Percentiles rank a stretch among this genome's conserved stretches.
Conservation (phyloP, 176 grass and related monocot species). For the Typha latifolia region DNA sequence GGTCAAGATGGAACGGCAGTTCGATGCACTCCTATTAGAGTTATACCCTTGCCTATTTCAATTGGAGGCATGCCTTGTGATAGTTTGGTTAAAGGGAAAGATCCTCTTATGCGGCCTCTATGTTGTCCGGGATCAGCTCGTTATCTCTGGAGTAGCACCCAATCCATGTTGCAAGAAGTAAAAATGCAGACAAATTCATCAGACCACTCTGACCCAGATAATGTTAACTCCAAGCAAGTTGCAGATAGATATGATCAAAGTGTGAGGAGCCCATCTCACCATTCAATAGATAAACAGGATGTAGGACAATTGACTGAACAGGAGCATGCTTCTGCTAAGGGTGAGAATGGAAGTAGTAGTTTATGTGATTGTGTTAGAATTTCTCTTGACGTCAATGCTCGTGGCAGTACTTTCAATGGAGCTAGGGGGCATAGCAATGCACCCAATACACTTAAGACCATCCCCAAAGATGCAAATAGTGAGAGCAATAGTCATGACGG, state of each 20-base stretch:
- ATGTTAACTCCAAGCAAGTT: slow-evolving; percentile 15
- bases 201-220: slow-evolving; percentile 18
- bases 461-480: slow-evolving; percentile 19
- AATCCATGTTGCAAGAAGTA: slow-evolving; percentile 28
- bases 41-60: slow-evolving; percentile 53
- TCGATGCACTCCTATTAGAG: slow-evolving; percentile 48
- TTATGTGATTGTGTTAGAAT: slow-evolving; percentile 26
- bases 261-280: slow-evolving; percentile 2
- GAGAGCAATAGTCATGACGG: slow-evolving; percentile 4
- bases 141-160: slow-evolving; percentile 30
- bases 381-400: slow-evolving; percentile 21
- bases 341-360: slow-evolving; percentile 37
- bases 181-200: slow-evolving; percentile 14
- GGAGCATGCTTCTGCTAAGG: slow-evolving; percentile 25
- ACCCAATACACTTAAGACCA: slow-evolving; percentile 7
- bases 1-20: slow-evolving; percentile 34
- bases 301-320: slow-evolving; percentile 26
- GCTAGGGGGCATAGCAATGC: slow-evolving; percentile 16
- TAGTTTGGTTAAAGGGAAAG: slow-evolving; percentile 39
- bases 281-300: slow-evolving; percentile 25
- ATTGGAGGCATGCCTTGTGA: slow-evolving; percentile 49
- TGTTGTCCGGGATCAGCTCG: slow-evolving; percentile 38
- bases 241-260: slow-evolving; percentile 12
- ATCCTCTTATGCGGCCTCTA: slow-evolving; percentile 25
- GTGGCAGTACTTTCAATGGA: slow-evolving; percentile 25